Base-by-base conservation (phyloP, 2,329 filamentous ascomycete genomes). In the Apiospora rasikravindrae region DNA sequence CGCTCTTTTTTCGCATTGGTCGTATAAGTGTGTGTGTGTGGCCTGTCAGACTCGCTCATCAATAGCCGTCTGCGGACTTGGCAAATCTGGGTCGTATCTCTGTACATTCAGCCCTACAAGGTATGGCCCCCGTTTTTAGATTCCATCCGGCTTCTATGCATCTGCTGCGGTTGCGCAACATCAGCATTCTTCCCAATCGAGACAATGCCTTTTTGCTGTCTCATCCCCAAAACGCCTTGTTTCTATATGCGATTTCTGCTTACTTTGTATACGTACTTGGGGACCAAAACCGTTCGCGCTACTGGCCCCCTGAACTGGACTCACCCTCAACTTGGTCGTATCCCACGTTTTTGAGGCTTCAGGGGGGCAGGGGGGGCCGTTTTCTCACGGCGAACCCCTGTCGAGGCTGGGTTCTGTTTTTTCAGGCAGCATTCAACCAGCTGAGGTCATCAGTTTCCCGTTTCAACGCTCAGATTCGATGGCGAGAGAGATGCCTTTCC, bases 281-380 rank as follows among this genome's bases (percentile, higher is more conserved):
- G 33, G 14, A 40, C 57, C 3, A 40, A 37, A 22, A 10, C 22
- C 33, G 10, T 64, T 64, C 57, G 29, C 13, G 19, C 33, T 40
- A 13, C 57, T 22, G 57, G 19, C 57, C 33, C 57, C 57, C 57
- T 64, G 57, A 19, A 40, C 57, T 22, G 57, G 33, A 40, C 57
- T 22, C n/a, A n/a, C 57, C 19, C 33, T 40, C 33, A 64, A 64
- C 57, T n/a, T 13, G 33, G n/a, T 40, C 40, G n/a, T 24, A n/a
- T 64, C 57, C 57, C 57, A 40, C 57, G 57, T 64, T 64, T 64
- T 40, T 64, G 57, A 64, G 57, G 57, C 57, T 64, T 64, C 19
- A 37, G 26, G 53, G 53, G 53, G 29, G 29, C 40, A 42, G 29
- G 33, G 57, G 57, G 33, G 33, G 10, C 33, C 57, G 22, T 64